These are phyloP conservation scores for Pseudogymnoascus sp. DNA, from an alignment of 2,329 filamentous ascomycete species.

Conservation along the genomic window DNA sequence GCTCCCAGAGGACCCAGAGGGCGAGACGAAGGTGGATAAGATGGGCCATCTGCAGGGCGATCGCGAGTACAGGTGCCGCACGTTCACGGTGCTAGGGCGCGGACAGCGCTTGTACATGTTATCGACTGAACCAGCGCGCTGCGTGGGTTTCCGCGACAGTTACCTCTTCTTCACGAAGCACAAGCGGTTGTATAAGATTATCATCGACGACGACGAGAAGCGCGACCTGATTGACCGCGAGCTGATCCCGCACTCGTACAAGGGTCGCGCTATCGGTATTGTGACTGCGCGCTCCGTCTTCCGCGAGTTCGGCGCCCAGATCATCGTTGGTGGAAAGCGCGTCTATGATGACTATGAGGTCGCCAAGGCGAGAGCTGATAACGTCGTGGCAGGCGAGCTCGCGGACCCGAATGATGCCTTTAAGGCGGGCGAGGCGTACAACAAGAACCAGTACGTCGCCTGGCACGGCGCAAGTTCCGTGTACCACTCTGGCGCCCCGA, in stretches of 20 bases:
- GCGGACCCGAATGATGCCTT: conserved; percentile 86
- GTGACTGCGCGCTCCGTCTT: conserved; percentile 96
- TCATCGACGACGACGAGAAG: conserved; percentile 96
- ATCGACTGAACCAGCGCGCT: conserved; percentile 92
- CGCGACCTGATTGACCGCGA: conserved; percentile 90
- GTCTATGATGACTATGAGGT: conserved; percentile 88
- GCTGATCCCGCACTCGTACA: conserved; percentile 96
- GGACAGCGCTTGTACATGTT: conserved; percentile 92
- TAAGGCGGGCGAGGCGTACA: conserved; percentile 75
- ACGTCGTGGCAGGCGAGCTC: conserved; percentile 77
- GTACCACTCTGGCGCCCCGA: conserved; percentile 75
- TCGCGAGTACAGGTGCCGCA: conserved; percentile 89
- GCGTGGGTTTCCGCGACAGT: conserved; percentile 93
- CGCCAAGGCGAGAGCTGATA: conserved; percentile 62
- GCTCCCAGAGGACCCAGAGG: conserved; percentile 76
- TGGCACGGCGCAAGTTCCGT: conserved; percentile 97
- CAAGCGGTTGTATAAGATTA: conserved; percentile 92
- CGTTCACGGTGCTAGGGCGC: conserved; percentile 80
- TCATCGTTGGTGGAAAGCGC: conserved; percentile 82
- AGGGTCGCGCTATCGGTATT: conserved; percentile 92
- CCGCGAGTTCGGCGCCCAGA: conserved; percentile 88
- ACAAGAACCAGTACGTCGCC: conserved; percentile 97
- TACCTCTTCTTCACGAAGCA: conserved; percentile 99
- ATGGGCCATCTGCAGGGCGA: conserved; percentile 72
- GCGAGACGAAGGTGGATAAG: conserved; percentile 90